Evolutionary conservation across 1,139 yeast species (phyloP).

Genomic region (Petasospora fabianii): DNA sequence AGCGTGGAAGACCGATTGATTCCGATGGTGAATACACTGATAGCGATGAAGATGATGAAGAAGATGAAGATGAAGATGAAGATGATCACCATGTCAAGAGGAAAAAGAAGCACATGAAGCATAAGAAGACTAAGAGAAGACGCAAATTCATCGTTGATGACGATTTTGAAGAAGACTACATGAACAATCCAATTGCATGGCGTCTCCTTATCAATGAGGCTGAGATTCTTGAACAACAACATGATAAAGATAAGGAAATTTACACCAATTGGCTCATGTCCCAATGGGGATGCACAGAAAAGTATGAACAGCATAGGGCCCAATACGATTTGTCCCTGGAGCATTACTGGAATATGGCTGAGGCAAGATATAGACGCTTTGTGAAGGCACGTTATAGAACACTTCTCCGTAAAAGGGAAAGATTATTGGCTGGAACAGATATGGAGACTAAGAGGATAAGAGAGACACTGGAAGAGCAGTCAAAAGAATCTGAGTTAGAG

Average conservation of each 20-base stretch:
- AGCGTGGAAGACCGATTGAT: no score
- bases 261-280: constrained; percentile 4
- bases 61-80: not conserved
- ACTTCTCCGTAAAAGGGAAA: no score
- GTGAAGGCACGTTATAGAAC: not conserved
- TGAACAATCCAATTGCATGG: constrained; percentile 17
- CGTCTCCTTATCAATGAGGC: constrained; percentile 8
- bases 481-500: not conserved
- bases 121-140: constrained; percentile 1
- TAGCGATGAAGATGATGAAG: constrained; percentile 3
- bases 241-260: constrained; percentile 7
- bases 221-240: constrained; percentile 7
- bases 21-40: no score
- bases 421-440: no score
- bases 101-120: no score
- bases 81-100: not conserved
- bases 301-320: not conserved
- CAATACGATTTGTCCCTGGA: no score
- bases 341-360: not conserved
- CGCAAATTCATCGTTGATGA: constrained; percentile 10
- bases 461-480: not conserved
- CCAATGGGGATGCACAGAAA: not conserved
- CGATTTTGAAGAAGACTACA: constrained; percentile 8
- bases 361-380: not conserved
- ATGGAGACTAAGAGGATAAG: no score